Evolutionary conservation across 2,329 filamentous ascomycete genomes (phyloP).

Genomic region (Fusarium secorum): DNA sequence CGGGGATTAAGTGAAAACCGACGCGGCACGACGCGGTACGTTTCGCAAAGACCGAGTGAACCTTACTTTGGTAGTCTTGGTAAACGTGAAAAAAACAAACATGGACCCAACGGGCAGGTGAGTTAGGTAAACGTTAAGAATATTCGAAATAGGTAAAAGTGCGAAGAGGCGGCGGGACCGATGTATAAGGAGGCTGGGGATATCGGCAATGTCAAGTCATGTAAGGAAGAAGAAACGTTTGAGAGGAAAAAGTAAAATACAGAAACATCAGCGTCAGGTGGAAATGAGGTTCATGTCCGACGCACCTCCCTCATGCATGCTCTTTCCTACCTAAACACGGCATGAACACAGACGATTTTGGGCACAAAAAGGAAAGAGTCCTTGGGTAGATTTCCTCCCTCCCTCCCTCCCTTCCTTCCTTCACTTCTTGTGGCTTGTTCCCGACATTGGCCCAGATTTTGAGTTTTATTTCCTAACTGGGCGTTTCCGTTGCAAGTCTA

Average conservation of each 20-base stretch:
- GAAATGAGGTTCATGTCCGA: conserved; percentile 26
- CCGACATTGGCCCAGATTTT: background rate
- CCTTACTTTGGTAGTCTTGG: background rate
- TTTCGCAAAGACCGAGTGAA: conserved; percentile 4
- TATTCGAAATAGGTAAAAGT: conserved; percentile 10
- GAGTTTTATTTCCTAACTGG: conserved; percentile 7
- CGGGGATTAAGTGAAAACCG: background rate
- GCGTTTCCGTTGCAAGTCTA: conserved; percentile 15
- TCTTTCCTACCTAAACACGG: conserved; percentile 8
- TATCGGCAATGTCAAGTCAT: background rate
- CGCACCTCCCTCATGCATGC: background rate
- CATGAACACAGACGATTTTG: background rate
- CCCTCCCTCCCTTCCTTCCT: no score
- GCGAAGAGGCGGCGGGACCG: conserved; percentile 26
- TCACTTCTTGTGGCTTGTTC: background rate
- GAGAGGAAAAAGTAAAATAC: conserved; percentile 25
- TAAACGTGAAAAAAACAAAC: background rate
- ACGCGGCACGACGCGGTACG: conserved; percentile 30
- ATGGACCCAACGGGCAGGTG: background rate
- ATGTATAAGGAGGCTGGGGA: conserved; percentile 19
- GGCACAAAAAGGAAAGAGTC: conserved; percentile 1
- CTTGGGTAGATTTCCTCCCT: background rate
- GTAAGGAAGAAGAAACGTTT: conserved; percentile 1
- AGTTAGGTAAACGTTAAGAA: background rate
- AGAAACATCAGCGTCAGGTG: conserved; percentile 19